Evolutionary conservation across 192 early-diverging fungal genomes (phyloP), one percentile per base, ranked within the genome.

Genomic region (Rhizoclosmatium sp.): DNA sequence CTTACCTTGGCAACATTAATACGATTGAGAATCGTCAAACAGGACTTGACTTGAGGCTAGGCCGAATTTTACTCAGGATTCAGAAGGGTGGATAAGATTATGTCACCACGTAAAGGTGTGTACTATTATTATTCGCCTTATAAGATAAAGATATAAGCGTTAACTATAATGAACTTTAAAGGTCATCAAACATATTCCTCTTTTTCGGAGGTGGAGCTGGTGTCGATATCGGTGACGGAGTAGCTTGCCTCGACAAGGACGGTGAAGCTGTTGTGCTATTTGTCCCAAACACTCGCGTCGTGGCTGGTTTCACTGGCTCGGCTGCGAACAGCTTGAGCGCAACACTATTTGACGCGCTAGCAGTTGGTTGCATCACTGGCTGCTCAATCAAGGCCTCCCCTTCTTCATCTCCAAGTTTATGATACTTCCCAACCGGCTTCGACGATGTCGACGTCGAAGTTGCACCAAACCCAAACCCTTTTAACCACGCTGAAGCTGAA

Each of bases 151-250:
- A n/a, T n/a, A n/a, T n/a, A n/a, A n/a, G n/a, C n/a, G n/a, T 51
- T 51, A 9, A 51, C 14, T 51, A 9, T 51, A 14, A 51, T 14
- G 14, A 51, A 14, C 49, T 9, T 75, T 40, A 75, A 42, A 75
- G 19, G 21, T 75, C 72, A 39, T 75, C 72, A 75, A 75, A 75
- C 59, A 75, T 75, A 44, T 75, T 75, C 44, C 60, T 59, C 59
- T 75, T 75, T 46, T 51, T 71, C 23, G 49, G 31, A 59, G 70
- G 12, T 0, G 54, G 42, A 10, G 39, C 10, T 16, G 67, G 67
- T 65, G 62, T 12, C 31, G 62, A 23, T 65, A 41, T 12, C 31
- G 41, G 12, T 47, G 44, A 42, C 46, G 67, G 64, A 65, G 64
- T 40, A 19, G 64, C 21, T 14, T 12, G 7, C 46, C 67, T 7